Base-by-base conservation (phyloP, 352 stramenopile species). In the Blastocystis hominis region DNA sequence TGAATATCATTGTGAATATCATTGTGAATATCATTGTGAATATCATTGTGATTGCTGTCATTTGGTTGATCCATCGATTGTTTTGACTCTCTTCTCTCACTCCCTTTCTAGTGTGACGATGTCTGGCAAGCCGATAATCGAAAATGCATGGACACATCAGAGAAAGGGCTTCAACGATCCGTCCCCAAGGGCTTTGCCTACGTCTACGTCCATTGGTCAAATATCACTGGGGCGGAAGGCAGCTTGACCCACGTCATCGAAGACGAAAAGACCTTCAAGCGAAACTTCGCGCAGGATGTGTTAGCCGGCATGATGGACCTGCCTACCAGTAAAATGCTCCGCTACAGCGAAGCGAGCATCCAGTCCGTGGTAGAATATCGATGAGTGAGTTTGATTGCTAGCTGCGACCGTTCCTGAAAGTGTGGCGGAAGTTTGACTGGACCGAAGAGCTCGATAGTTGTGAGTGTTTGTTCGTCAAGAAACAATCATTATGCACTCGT, bases 151-250 rank as follows among this genome's bases (percentile, higher is more conserved):
- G 86, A 89, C 62, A 76, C 46, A 17, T 30, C 42, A 30, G 68
- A 77, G 54, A 89, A 89, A 42, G 86, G 86, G 24, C n/a, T 89
- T 15, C 54, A 63, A n/a, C 66, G 86, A 7, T 64, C 86, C 3
- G 78, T 89, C 9, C 86, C 72, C 3, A 79, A 79, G n/a, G 86
- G 86, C 7, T 89, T 89, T 44, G n/a, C 86, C 7, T 89, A 89
- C 47, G 47, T 89, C 15, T 61, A 63, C 30, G 86, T 89, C 1
- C 40, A 86, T 17, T 89, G 86, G 86, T 54, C 46, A 2, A 61
- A 78, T 30, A 76, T 55, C 24, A 64, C 55, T 17, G 77, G 77
- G 15, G 5, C 24, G 24, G 7, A 20, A 46, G 86, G 86, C 3
- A 84, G 54, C 30, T 66, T 81, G 46, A 77, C 66, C 10, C 86